phyloP scores from a whole-genome alignment of 2,329 filamentous ascomycete species.

The Cordyceps farinosa region DNA sequence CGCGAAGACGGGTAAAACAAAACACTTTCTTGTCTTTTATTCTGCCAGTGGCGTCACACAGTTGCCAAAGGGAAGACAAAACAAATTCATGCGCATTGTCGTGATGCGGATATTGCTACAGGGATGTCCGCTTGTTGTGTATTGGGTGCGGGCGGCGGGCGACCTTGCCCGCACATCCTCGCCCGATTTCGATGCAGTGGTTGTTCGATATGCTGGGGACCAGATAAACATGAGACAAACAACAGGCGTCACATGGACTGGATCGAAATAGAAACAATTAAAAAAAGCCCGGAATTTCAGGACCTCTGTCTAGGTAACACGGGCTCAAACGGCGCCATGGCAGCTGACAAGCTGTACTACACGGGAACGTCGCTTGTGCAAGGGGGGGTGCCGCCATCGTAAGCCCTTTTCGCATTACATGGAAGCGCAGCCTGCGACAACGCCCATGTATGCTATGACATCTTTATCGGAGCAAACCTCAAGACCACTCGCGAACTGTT shows the following conservation, averaged over 20 bases:
- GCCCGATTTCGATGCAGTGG: background rate
- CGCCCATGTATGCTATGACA: background rate
- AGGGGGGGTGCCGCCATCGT: background rate
- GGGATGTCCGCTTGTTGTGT: background rate
- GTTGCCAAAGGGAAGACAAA: background rate
- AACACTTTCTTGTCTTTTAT: background rate
- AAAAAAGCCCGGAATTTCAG: no score
- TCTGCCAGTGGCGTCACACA: background rate
- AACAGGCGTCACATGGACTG: background rate
- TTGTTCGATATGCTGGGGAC: background rate
- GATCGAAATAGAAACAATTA: no score
- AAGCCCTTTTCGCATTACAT: background rate
- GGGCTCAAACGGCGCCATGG: background rate
- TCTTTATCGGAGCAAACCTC: background rate
- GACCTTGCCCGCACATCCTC: no score
- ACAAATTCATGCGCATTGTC: background rate
- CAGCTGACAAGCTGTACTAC: background rate
- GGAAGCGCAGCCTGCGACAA: constrained; percentile 7
- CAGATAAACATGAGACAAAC: background rate
- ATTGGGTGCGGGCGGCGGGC: no score
- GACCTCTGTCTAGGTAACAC: background rate
- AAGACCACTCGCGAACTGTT: background rate
- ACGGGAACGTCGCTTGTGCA: background rate
- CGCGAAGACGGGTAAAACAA: background rate
- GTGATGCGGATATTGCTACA: background rate